Conservation (phyloP, 805 yeast species). For the Starmerella etchellsii region DNA sequence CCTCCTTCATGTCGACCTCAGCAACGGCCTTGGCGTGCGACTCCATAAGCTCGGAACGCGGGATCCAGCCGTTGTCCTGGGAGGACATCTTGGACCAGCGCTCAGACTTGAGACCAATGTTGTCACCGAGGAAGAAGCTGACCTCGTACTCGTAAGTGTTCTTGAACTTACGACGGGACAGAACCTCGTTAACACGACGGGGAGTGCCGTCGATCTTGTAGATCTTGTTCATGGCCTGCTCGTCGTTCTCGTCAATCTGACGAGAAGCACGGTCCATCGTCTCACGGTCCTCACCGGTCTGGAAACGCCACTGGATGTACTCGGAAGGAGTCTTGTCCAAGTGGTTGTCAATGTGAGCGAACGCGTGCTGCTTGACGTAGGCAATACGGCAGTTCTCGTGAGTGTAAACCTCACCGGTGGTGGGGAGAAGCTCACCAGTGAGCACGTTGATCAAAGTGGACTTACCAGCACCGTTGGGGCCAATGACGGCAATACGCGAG, state of each 20-base stretch:
- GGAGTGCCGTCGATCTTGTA: slow-evolving; percentile 98
- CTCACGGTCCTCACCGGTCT: slow-evolving; percentile 99
- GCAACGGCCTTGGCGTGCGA: slow-evolving; percentile 98
- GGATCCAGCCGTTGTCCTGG: slow-evolving; percentile 99
- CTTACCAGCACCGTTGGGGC: slow-evolving; percentile 99
- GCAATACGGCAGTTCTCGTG: slow-evolving; percentile 99
- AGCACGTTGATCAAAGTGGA: slow-evolving; percentile 96
- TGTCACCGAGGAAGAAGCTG: slow-evolving; percentile 95
- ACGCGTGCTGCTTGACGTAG: slow-evolving; percentile 99
- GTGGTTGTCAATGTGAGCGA: slow-evolving; percentile 97
- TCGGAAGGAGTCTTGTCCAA: slow-evolving; percentile 99
- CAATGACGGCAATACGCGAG: slow-evolving; percentile 99
- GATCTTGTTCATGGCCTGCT: slow-evolving; percentile 97
- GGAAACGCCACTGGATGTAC: slow-evolving; percentile 99
- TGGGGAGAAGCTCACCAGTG: slow-evolving; percentile 99
- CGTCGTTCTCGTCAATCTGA: slow-evolving; percentile 93
- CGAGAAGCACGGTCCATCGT: slow-evolving; percentile 99
- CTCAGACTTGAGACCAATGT: slow-evolving; percentile 97
- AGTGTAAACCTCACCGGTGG: slow-evolving; percentile 95
- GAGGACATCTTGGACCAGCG: slow-evolving; percentile 99
- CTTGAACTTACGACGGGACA: slow-evolving; percentile 98
- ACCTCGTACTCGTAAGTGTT: slow-evolving; percentile 99
- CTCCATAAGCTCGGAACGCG: slow-evolving; percentile 96
- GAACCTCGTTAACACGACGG: slow-evolving; percentile 91
- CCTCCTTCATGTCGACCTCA: slow-evolving; percentile 99